Evolutionary conservation across 1,284 basidiomycete species (phyloP), one percentile per base, ranked within the genome.

Genomic region (Hypsizygus ulmarius): DNA sequence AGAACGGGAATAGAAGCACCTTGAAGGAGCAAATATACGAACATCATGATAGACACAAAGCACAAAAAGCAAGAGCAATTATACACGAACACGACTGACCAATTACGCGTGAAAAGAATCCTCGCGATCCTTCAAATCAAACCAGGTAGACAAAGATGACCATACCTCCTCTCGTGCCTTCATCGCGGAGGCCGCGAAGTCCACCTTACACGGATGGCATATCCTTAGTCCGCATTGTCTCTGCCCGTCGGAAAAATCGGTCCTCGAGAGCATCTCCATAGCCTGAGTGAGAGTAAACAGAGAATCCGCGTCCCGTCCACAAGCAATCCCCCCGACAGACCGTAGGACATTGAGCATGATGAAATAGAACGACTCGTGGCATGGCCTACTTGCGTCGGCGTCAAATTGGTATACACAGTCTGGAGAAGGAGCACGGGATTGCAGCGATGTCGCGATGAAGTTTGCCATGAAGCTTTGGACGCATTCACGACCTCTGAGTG

Each of bases 311-410:
- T 88, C 85, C 25, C 86, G 71, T 37, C 86, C 86, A 45, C 70
- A 74, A 1, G 84, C 77, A 52, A 88, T 80, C 0, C 86, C 85
- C 1, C 82, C 80, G 41, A 88, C 75, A 18, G 81, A 75, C 45
- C 86, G 78, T 36, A 87, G 67, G 21, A 84, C 67, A 61, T 88
- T 87, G 50, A 88, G 75, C 68, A 78, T 79, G 67, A 89, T 79
- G 61, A 82, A 85, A 64, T 86, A 84, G 66, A 84, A 86, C 10
- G 84, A 84, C 51, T 87, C 82, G 50, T 69, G 68, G 64, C 86
- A 88, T 21, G 62, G 60, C 3, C 63, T 60, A 42, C 65, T 66
- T 1, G 66, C 59, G 19, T 62, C 54, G 9, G 53, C 40, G 10
- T 63, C 56, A 15, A 48, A 37, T 38, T 63, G 56, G 58, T 78